Conservation (phyloP, 1,284 basidiomycete species). For the Bothia castanella region DNA sequence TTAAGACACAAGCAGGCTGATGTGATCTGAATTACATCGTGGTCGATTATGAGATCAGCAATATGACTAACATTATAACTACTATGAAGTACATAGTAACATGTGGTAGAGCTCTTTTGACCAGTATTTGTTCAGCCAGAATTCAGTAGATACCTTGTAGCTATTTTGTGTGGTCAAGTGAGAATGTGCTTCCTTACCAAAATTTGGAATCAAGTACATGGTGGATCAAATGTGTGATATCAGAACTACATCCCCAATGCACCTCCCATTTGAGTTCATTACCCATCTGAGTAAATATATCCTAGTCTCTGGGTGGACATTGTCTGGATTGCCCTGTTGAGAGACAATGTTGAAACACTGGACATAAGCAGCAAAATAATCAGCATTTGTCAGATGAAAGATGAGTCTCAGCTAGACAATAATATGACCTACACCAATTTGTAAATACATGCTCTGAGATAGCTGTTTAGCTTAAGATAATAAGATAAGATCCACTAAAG, state of each 20-base stretch:
- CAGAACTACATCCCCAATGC: slow-evolving; percentile 1
- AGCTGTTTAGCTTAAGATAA: too few species aligned
- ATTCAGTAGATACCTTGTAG: neutral
- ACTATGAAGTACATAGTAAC: neutral
- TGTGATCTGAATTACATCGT: too few species aligned
- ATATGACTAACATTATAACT: neutral
- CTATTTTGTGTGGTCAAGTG: neutral
- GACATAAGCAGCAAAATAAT: neutral
- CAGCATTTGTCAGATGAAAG: neutral
- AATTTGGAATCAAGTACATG: slow-evolving; percentile 4
- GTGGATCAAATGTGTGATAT: slow-evolving; percentile 6
- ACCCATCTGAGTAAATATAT: slow-evolving; percentile 5
- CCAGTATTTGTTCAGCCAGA: slow-evolving; percentile 10
- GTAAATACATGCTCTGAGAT: too few species aligned
- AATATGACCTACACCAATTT: slow-evolving; percentile 4
- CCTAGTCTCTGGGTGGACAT: neutral
- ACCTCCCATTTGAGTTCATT: neutral
- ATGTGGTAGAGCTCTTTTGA: slow-evolving; percentile 1
- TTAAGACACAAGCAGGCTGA: neutral
- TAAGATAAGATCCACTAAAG: too few species aligned
- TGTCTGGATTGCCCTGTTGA: neutral
- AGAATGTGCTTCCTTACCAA: slow-evolving; percentile 4
- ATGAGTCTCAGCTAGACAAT: slow-evolving; percentile 6
- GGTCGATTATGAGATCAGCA: too few species aligned
- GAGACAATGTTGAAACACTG: neutral